phyloP scores from a whole-genome alignment of 352 stramenopile species.

The Thraustochytrium sp. region DNA sequence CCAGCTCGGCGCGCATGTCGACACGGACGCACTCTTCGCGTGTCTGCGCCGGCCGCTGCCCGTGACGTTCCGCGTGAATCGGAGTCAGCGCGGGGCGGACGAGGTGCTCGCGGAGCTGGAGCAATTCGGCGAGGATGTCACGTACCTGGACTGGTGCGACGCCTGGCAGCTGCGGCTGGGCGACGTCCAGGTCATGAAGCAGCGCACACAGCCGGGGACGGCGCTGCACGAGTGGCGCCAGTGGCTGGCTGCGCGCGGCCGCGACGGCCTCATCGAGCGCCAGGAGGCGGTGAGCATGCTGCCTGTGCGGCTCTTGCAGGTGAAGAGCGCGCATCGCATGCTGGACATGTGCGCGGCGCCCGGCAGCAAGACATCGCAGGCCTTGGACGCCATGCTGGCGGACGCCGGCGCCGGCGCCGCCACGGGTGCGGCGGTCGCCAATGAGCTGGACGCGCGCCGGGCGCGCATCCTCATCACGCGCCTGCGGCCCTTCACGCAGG shows the following conservation, averaged over 20 bases:
- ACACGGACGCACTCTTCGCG: background rate
- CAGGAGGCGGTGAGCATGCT: constrained; percentile 99
- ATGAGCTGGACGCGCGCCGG: constrained; percentile 91
- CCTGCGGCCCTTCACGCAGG: constrained; percentile 55
- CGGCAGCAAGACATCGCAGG: constrained; percentile 96
- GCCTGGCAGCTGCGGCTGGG: background rate
- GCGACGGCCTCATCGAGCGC: constrained; percentile 86
- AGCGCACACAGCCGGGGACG: background rate
- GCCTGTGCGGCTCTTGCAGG: constrained; percentile 91
- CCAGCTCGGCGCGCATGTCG: background rate
- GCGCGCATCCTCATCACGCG: constrained; percentile 97
- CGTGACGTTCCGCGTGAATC: constrained; percentile 84
- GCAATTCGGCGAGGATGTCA: background rate
- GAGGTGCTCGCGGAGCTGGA: background rate
- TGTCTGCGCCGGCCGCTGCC: constrained; percentile 70
- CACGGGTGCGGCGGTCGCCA: constrained; percentile 83
- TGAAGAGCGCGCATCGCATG: constrained; percentile 82
- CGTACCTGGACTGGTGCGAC: constrained; percentile 7
- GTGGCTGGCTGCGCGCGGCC: constrained; percentile 44
- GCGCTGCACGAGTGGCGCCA: background rate
- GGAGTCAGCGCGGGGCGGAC: constrained; percentile 55
- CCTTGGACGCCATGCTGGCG: constrained; percentile 85
- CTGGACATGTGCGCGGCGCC: constrained; percentile 98
- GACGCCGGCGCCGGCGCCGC: constrained; percentile 47
- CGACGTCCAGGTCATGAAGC: background rate